A percentile compares a stretch with the other conserved stretches of the same genome.
These are phyloP conservation scores for Asterionellopsis glacialis DNA, from an alignment of 108 stramenopile species.

Conservation along the genomic window DNA sequence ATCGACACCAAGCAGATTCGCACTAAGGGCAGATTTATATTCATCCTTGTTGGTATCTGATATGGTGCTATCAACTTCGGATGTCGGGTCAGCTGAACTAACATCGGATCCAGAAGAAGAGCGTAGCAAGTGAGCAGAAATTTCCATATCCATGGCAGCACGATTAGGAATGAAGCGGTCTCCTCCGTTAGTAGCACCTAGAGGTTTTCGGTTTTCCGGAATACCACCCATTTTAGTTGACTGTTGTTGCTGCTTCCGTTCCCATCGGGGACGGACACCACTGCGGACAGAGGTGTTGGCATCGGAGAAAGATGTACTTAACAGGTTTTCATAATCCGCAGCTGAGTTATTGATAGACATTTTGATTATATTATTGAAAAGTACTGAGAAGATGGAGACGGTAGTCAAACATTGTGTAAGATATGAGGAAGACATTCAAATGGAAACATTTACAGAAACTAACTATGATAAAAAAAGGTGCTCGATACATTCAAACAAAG, in stretches of 20 bases:
- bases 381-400: no score
- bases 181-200: constrained; percentile 19
- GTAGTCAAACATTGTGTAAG: no score
- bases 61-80: constrained; percentile 49
- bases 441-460: no score
- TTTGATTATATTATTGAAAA: constrained; percentile 8
- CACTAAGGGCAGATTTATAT: constrained; percentile 44
- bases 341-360: constrained; percentile 64
- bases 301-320: constrained; percentile 82
- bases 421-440: no score
- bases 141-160: constrained; percentile 61
- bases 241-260: constrained; percentile 54
- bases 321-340: constrained; percentile 79
- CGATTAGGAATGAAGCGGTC: constrained; percentile 77
- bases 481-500: no score
- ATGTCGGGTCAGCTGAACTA: constrained; percentile 59
- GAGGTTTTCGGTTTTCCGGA: constrained; percentile 6
- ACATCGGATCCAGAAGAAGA: constrained; percentile 30
- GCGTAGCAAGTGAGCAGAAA: constrained; percentile 62
- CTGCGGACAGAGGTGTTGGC: constrained; percentile 70
- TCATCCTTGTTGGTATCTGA: constrained; percentile 85
- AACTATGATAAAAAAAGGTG: no score
- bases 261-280: constrained; percentile 79
- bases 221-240: constrained; percentile 6
- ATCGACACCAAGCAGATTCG: constrained; percentile 64